Percentiles rank a stretch among this genome's conserved stretches.
phyloP scores from a whole-genome alignment of 1,284 basidiomycete species.

The Moesziomyces antarcticus region DNA sequence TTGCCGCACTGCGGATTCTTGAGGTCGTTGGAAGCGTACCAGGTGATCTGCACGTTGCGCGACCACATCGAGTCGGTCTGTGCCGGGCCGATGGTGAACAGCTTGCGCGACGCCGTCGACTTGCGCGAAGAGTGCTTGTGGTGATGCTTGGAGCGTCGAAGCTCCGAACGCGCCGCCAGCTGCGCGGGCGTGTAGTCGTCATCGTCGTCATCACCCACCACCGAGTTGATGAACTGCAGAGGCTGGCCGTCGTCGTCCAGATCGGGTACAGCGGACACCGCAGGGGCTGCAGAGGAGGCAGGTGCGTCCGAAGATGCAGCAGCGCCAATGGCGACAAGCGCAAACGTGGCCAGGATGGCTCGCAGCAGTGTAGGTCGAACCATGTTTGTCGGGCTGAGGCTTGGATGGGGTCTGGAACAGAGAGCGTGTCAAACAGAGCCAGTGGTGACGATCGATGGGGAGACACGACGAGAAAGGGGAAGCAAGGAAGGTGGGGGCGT shows the following conservation, averaged over 20 bases:
- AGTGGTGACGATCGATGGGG: not conserved
- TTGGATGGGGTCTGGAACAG: conserved; percentile 1
- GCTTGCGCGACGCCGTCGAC: conserved; percentile 9
- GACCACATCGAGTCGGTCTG: conserved; percentile 31
- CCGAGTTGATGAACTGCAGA: conserved; percentile 53
- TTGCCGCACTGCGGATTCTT: conserved; percentile 60
- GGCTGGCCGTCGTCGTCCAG: conserved; percentile 52
- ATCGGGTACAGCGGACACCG: conserved; percentile 1
- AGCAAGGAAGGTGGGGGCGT: not conserved
- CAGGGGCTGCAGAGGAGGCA: not conserved
- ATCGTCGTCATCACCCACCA: conserved; percentile 51
- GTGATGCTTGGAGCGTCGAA: conserved; percentile 44
- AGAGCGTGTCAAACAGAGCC: conserved; percentile 4
- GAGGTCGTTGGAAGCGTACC: conserved; percentile 63
- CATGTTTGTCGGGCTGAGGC: conserved; percentile 6
- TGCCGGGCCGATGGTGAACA: conserved; percentile 36
- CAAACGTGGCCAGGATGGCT: conserved; percentile 23
- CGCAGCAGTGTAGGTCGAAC: conserved; percentile 26
- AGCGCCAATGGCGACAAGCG: conserved; percentile 19
- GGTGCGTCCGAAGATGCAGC: conserved; percentile 2
- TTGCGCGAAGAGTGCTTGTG: conserved; percentile 33
- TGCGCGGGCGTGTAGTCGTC: conserved; percentile 46
- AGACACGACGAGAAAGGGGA: conserved; percentile 2
- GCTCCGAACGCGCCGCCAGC: conserved; percentile 30
- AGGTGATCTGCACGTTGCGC: conserved; percentile 54